These are phyloP conservation scores for Leucosporidium creatinivorum DNA, from an alignment of 768 basidiomycete species.

Conservation along the genomic window DNA sequence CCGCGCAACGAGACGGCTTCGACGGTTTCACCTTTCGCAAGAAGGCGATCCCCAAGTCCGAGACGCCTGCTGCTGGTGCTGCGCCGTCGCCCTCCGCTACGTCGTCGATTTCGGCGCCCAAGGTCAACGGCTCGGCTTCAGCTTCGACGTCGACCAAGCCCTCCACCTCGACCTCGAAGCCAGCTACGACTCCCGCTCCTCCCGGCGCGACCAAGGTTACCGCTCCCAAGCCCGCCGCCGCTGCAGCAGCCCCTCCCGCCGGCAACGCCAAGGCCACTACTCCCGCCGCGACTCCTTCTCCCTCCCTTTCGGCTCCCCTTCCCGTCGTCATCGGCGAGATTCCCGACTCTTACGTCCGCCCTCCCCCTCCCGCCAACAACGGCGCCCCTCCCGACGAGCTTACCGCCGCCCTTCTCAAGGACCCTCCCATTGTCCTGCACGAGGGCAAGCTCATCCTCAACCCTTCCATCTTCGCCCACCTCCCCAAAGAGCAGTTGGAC, in stretches of 20 bases:
- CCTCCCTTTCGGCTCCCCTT: conserved; percentile 44
- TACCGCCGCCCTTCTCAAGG: conserved; percentile 24
- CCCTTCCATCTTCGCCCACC: conserved; percentile 71
- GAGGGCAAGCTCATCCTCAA: conserved; percentile 76
- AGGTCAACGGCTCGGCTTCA: neutral
- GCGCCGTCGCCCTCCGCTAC: neutral
- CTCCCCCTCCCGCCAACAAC: conserved; percentile 49
- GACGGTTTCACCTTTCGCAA: conserved; percentile 35
- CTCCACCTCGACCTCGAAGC: neutral
- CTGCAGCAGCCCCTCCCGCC: neutral
- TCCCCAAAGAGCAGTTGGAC: conserved; percentile 63
- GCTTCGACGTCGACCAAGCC: neutral
- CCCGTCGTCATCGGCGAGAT: conserved; percentile 67
- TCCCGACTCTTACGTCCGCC: conserved; percentile 50
- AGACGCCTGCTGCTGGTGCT: neutral
- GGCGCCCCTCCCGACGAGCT: conserved; percentile 36
- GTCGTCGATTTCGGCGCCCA: conserved; percentile 1
- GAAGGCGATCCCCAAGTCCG: neutral
- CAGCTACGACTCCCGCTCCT: neutral
- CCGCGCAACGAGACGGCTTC: conserved; percentile 45
- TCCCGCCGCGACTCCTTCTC: conserved; percentile 11
- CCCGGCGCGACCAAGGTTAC: neutral
- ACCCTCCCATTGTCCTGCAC: conserved; percentile 68
- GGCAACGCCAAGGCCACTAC: neutral
- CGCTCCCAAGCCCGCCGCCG: neutral